Conservation (phyloP, 768 basidiomycete genomes). For the Chlorophyllum brunneum region DNA sequence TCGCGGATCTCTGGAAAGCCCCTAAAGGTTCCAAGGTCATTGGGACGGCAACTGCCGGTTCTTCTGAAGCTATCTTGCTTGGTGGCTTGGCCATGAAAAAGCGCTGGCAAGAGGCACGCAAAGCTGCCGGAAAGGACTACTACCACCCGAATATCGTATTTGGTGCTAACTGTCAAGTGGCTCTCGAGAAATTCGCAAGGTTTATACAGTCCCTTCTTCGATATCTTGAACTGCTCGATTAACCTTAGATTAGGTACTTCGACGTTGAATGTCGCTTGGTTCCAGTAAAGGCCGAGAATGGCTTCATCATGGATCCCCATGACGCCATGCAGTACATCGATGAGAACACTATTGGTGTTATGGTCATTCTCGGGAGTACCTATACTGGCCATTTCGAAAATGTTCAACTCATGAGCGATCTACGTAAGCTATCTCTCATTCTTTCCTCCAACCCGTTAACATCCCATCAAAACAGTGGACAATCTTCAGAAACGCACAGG, state of each 20-base stretch:
- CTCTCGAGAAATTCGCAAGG: slow-evolving; percentile 64
- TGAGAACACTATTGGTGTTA: slow-evolving; percentile 69
- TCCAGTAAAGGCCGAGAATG: slow-evolving; percentile 39
- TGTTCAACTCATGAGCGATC: slow-evolving; percentile 50
- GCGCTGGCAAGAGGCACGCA: slow-evolving; percentile 60
- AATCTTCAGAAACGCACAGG: slow-evolving; percentile 52
- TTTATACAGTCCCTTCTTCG: slow-evolving; percentile 12
- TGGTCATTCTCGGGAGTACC: slow-evolving; percentile 47
- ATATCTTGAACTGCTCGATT: neutral
- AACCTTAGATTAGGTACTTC: slow-evolving; percentile 35
- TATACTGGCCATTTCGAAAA: slow-evolving; percentile 67
- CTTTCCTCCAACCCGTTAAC: neutral
- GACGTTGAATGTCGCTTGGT: slow-evolving; percentile 59
- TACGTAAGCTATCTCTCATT: slow-evolving; percentile 24
- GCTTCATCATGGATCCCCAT: slow-evolving; percentile 52
- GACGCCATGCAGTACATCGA: slow-evolving; percentile 58
- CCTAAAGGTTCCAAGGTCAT: slow-evolving; percentile 51
- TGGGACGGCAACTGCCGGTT: slow-evolving; percentile 63
- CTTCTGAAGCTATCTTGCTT: slow-evolving; percentile 67
- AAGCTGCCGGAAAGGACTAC: slow-evolving; percentile 51
- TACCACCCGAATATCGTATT: slow-evolving; percentile 57
- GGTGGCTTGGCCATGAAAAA: slow-evolving; percentile 69
- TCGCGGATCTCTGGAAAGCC: slow-evolving; percentile 63
- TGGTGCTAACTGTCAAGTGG: slow-evolving; percentile 60
- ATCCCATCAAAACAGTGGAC: slow-evolving; percentile 33